Evolutionary conservation across 1,284 basidiomycete species (phyloP), one percentile per base, ranked within the genome.

Genomic region (Cutaneotrichosporon dermatis): DNA sequence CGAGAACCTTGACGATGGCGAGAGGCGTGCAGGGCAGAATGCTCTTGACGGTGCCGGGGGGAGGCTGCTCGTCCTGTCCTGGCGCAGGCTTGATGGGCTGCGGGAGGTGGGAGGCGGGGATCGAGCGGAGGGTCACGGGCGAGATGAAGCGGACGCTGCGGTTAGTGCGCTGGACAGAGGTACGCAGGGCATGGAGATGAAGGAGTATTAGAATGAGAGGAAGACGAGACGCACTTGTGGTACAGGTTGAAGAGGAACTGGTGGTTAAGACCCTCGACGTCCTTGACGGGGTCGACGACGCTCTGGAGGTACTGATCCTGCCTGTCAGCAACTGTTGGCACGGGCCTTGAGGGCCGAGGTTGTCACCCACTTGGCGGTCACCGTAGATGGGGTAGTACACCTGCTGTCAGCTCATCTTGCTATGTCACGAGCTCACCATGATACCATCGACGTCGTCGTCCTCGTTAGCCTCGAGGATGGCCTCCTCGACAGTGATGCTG

Each of bases 1-100:
- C 95, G 36, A 99, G 82, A 63, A 87, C 91, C 80, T 99, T 99
- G 66, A 95, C 94, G 72, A 98, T 89, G 2, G 92, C 95, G 33
- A 99, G 84, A 0, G 95, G 94, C 2, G 95, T 99, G 78, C 95
- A 99, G 0, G 95, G 95, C 40, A 99, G 84, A 73, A 99, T 93
- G 12, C 91, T 68, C 63, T 76, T 76, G 64, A 73, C 70, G 15
- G 75, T 73, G 39, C 75, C 75, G 0, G 85, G 77, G 2, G 92
- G 91, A 3, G 88, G 86, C 16, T 82, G 76, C 37, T 74, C 67
- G 39, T 49, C 51, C 25, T 39, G 45, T 11, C 48, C 34, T 34
- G 52, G 41, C 53, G 67, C 51, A 55, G 66, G 60, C 50, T 65
- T 55, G 42, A 64, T 60, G 45, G 66, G 61, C 56, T 59, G 60